Evolutionary conservation across 2,329 filamentous ascomycete genomes (phyloP), one percentile per base, ranked within the genome.

Genomic region (Fusarium anthophilum): DNA sequence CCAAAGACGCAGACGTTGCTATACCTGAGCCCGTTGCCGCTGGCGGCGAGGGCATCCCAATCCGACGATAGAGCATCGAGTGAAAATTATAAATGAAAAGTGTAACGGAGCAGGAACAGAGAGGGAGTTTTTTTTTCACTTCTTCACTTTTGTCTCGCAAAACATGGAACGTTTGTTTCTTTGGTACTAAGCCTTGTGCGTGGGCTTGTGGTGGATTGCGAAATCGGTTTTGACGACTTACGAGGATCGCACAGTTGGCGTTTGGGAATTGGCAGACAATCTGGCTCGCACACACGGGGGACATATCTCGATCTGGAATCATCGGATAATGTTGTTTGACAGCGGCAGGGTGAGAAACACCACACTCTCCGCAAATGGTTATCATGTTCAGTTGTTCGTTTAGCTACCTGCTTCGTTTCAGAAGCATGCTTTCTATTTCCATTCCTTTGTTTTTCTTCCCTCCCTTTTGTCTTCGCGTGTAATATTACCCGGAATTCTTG

Each of bases 41-140:
- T 43, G 77, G 70, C 61, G 80, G 72, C 61, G 80, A 80, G 53
- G 87, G 86, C 47, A 91, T 93, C 68, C 91, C 91, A 26, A 92
- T 93, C 78, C 87, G 90, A 76, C 87, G 89, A 87, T 92, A 76
- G 61, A 69, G 50, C 22, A 30, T 51, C 60, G 28, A 37, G 53
- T 60, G 41, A 67, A 44, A 41, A 64, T 58, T 45, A 39, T 37
- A 47, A 62, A 63, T 60, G 59, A 62, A 58, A 43, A 32, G 39
- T 53, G 53, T 41, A 38, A 47, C 45, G 37, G 43, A 63, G 63
- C 38, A 60, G 53, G 51, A 47, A 57, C 22, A 43, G 41, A 45
- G 50, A 41, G 24, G 41, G 41, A 39, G 41, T 50, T 44, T 51
- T 54, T 50, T 7, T 10, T 39, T 22, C 17, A 44, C 41, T 44